Evolutionary conservation across 306 rosid species (phyloP), one percentile per base, ranked within the genome.

Genomic region (Adenanthera pavonina): DNA sequence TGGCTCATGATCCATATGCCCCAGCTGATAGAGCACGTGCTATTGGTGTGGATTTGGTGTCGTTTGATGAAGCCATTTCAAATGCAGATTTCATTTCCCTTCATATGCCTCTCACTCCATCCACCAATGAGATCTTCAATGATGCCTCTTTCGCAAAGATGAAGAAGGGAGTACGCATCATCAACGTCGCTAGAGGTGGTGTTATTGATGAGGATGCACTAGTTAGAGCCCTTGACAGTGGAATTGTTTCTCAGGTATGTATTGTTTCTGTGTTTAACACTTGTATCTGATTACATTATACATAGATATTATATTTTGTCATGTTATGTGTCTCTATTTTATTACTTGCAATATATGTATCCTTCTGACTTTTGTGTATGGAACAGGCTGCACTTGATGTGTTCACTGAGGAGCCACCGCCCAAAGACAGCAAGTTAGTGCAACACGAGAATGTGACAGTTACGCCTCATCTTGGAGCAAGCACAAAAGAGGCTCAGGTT

Each of bases 401-500:
- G 2, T 95, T 93, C 84, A 83, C 92, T 0, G 92, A 82, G 85
- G 99, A 95, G 87, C 99, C 97, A 8, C 97, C 99, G 5, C 30
- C 99, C 9, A 84, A 88, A 64, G 93, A 93, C 62, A 91, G 91
- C 78, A 93, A 90, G 88, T 77, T 95, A 14, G 93, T 95, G 77
- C 97, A 83, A 12, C 94, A 91, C 68, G 86, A 91, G 84, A 93
- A 93, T 86, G 99, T 93, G 20, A 95, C 89, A 1, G 92, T 83
- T 65, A 91, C 99, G 0, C 99, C 97, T 44, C 97, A 95, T 87
- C 97, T 95, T 47, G 99, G 97, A 72, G 99, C 99, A 44, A 95
- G 99, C 92, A 95, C 99, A n/a, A 90, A 80, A 85, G 99, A 95
- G 82, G 98, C 98, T 38, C 98, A 94, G 91, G 98, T 87, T 70